Evolutionary conservation across 2,329 filamentous ascomycete genomes (phyloP), one percentile per base, ranked within the genome.

Genomic region (Stachybotrys elegans): DNA sequence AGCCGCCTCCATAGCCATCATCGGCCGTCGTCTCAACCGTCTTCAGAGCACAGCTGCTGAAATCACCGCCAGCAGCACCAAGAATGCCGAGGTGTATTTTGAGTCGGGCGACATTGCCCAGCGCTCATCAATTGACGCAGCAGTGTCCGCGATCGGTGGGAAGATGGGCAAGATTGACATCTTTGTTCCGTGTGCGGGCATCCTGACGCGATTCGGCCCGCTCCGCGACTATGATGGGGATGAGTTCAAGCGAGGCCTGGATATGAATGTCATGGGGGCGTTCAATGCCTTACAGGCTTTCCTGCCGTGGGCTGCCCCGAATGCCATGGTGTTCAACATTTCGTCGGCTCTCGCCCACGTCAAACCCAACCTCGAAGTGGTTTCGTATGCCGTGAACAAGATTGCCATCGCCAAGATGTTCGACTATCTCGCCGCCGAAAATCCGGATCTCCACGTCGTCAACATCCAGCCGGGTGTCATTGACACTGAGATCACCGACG

Each of bases 21-120:
- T 68, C 0, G 69, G 65, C 3, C 66, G 72, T 4, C 61, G 59
- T 1, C 22, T 52, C 1, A 49, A 51, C 1, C 47, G 48, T 1
- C 57, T 71, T 2, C 43, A 61, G 4, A 43, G 41, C 3, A 54
- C 64, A 2, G 54, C 43, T 0, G 38, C 47, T 4, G 27, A 43
- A 4, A 55, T 62, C 4, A 74, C 16, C 38, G 21, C 76, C 46
- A 77, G 78, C 0, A 71, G 81, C 9, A 79, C 79, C 3, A 70
- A 72, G 42, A 14, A 21, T n/a, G 63, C 79, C 40, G 83, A 63
- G 48, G 52, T 62, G 19, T 27, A 46, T 6, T 64, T 61, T 2
- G 54, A 57, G 3, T 57, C 61, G 4, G 37, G 49, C 14, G 56
- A 57, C 13, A 52, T 71, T 32, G 58, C 60, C 29, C 51, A 45